These are phyloP conservation scores for Wallacemonas sp. DNA, from an alignment of 208 protist genomes.

Conservation along the genomic window DNA sequence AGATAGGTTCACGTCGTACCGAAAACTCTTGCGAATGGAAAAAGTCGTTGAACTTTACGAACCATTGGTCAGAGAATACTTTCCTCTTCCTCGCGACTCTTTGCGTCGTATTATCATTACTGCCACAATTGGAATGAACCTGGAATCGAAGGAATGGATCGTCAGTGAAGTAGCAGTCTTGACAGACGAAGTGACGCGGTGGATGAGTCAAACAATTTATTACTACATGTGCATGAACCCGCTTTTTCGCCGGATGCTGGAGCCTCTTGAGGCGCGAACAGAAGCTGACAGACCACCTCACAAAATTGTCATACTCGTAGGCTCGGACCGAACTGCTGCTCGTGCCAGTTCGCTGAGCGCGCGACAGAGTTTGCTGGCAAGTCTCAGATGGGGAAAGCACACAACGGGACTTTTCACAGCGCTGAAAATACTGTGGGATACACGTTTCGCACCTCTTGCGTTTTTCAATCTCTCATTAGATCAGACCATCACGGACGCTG, in stretches of 20 bases:
- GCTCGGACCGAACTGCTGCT: slow-evolving; percentile 5
- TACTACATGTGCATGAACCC: slow-evolving; percentile 80
- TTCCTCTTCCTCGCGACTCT: slow-evolving; percentile 41
- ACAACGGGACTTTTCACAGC: slow-evolving; percentile 61
- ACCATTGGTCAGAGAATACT: slow-evolving; percentile 56
- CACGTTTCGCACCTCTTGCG: slow-evolving; percentile 45
- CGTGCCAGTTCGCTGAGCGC: slow-evolving; percentile 31
- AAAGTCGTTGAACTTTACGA: slow-evolving; percentile 77
- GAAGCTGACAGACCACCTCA: slow-evolving; percentile 4
- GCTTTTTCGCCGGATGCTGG: slow-evolving; percentile 59
- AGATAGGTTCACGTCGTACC: slow-evolving; percentile 23
- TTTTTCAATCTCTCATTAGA: slow-evolving; percentile 50
- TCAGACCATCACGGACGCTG: slow-evolving; percentile 39
- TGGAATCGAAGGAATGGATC: slow-evolving; percentile 47
- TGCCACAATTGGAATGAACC: slow-evolving; percentile 45
- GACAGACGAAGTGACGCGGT: slow-evolving; percentile 62
- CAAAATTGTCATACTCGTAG: background rate
- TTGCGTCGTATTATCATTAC: slow-evolving; percentile 71
- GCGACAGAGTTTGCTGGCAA: slow-evolving; percentile 30
- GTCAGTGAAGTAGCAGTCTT: slow-evolving; percentile 58
- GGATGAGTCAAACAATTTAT: slow-evolving; percentile 64
- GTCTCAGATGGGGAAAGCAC: slow-evolving; percentile 48
- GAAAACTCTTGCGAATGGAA: slow-evolving; percentile 45
- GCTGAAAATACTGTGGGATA: slow-evolving; percentile 60
- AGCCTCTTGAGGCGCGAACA: slow-evolving; percentile 55